phyloP scores from a whole-genome alignment of 495 filamentous ascomycete genomes.

The Bryoglossum gracile region DNA sequence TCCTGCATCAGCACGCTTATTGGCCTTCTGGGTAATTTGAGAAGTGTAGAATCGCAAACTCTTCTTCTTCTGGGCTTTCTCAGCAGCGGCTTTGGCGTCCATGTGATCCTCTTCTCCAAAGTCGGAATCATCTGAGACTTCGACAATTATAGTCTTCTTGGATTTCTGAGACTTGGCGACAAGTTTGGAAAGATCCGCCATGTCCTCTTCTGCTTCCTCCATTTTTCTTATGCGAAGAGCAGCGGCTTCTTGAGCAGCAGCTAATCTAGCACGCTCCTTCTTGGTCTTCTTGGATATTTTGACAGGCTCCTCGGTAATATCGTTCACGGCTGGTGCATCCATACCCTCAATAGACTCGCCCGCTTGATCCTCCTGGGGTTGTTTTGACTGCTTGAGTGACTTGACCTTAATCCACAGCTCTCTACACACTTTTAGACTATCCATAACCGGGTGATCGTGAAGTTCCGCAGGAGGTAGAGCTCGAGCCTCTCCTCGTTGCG shows the following conservation, averaged over 20 bases:
- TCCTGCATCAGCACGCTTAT: conserved; percentile 74
- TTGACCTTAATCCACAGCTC: conserved; percentile 75
- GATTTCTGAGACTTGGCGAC: conserved; percentile 19
- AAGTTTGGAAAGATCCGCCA: conserved; percentile 37
- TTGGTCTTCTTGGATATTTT: conserved; percentile 6
- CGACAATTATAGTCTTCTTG: conserved; percentile 4
- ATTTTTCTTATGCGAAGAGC: neutral
- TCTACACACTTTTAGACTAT: conserved; percentile 68
- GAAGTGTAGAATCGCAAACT: conserved; percentile 93
- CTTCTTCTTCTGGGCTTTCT: conserved; percentile 81
- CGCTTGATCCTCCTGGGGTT: neutral
- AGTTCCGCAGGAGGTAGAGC: conserved; percentile 59
- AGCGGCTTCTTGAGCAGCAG: conserved; percentile 8
- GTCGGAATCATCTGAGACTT: conserved; percentile 41
- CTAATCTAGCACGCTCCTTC: conserved; percentile 11
- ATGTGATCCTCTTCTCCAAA: conserved; percentile 56
- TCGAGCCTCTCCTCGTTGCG: conserved; percentile 42
- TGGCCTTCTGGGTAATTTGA: conserved; percentile 86
- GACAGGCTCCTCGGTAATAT: neutral
- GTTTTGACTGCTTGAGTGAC: conserved; percentile 33
- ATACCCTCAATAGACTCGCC: conserved; percentile 3
- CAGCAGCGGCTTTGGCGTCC: conserved; percentile 50
- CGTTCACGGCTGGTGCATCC: neutral
- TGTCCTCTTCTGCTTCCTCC: conserved; percentile 14
- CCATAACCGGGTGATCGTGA: conserved; percentile 84